Conservation (phyloP, 2,329 filamentous ascomycete genomes). For the Neofusicoccum cordaticola region DNA sequence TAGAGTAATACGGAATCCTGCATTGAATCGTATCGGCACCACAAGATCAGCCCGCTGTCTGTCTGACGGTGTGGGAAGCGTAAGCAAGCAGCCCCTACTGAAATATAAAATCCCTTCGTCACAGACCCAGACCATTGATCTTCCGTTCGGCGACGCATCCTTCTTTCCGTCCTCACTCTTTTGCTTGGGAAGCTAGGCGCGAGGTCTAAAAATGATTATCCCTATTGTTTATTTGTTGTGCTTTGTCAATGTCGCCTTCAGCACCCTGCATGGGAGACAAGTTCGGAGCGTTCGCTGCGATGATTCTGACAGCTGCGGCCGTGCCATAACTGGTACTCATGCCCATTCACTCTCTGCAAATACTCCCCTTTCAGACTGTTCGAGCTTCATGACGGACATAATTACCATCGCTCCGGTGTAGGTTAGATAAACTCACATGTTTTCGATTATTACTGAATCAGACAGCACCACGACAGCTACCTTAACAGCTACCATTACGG, state of each 20-base stretch:
- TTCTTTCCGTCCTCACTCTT: background rate
- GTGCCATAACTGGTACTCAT: background rate
- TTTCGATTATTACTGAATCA: background rate
- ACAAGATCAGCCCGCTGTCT: background rate
- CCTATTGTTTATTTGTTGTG: background rate
- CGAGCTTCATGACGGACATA: slow-evolving; percentile 15
- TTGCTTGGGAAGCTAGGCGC: background rate
- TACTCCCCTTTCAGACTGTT: background rate
- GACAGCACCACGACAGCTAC: background rate
- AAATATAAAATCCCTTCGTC: too few species aligned
- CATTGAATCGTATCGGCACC: background rate
- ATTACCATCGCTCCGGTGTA: background rate
- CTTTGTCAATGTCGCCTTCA: background rate
- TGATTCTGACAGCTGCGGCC: background rate
- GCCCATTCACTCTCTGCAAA: background rate
- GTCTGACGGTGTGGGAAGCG: background rate
- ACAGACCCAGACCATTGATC: too few species aligned
- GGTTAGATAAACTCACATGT: background rate
- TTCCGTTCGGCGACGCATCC: background rate
- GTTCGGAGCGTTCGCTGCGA: background rate
- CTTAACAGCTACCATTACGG: background rate
- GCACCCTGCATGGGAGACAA: background rate
- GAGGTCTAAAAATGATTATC: background rate
- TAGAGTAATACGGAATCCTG: background rate
- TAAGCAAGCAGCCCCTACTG: too few species aligned